Evolutionary conservation across 805 yeast species (phyloP), one percentile per base, ranked within the genome.

Genomic region (Pichia exigua): DNA sequence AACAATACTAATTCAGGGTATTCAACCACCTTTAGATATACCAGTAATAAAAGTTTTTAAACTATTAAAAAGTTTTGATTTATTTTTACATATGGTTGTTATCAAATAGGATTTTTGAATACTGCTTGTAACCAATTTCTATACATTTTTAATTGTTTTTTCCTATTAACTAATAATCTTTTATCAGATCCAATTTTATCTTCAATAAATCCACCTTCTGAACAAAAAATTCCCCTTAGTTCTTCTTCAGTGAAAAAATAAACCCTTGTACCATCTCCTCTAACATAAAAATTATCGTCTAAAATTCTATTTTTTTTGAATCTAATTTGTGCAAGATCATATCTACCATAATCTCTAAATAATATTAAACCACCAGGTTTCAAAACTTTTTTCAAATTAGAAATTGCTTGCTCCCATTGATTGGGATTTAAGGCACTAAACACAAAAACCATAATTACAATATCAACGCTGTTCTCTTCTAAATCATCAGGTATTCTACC

Each of bases 241-340:
- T 94, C 97, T 53, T 92, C 96, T 65, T 92, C 98, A 2, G 96
- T 88, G 72, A 94, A 94, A 71, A 94, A 94, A 66, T 94, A 94
- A 13, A 94, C 99, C 59, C 99, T 76, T 0, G 99, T 94, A 46
- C 99, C 99, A 65, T 94, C 99, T 40, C 99, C 99, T 62, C 99
- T 80, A 40, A 91, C 89, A 68, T 94, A 94, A 64, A 94, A 94
- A 67, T 94, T 91, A 51, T 92, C 97, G 50, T 88, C 96, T 50
- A 94, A 67, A 27, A 88, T 69, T 60, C 98, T 78, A 46, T 87
- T 85, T 65, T 86, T 87, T 69, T 94, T 94, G 73, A 92, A 90
- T 60, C 99, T 72, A 50, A 94, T 85, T 65, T 94, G 99, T 0
- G 99, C 96, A 67, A 94, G 73, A 68, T 94, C 99, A 64, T 92